Evolutionary conservation across 768 basidiomycete species (phyloP), one percentile per base, ranked within the genome.

Genomic region (Imleria badia): DNA sequence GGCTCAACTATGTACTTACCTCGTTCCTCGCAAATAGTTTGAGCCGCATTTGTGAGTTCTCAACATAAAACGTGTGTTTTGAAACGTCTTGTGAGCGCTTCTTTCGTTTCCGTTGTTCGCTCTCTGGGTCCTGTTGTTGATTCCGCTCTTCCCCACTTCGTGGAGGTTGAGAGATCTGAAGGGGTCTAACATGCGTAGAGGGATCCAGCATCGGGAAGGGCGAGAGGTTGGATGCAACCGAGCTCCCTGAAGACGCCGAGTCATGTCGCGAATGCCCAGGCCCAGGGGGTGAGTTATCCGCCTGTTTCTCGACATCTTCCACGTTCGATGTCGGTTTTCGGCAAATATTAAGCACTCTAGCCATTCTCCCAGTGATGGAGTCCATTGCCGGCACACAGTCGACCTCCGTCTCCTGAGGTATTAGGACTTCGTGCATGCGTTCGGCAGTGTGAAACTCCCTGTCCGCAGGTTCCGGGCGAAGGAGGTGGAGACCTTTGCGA

Each of bases 11-110:
- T 3, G 15, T 41, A 51, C 42, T 45, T 42, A 89, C 91, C 75
- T 97, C 91, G 66, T 88, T 96, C 66, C 85, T 86, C 9, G 97
- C 94, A 54, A 83, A 84, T 14, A 98, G 68, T 71, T 95, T 94
- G 60, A 98, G 72, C 51, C 83, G 81, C 80, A 89, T 85, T 72
- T 99, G 96, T 9, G 92, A 87, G 66, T 97, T 98, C 57, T 86
- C 79, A 54, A 99, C 82, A 64, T 91, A 97, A 72, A 98, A 98
- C 2, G 92, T 96, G 71, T 98, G 96, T 61, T 90, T 92, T 38
- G 89, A 91, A 6, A 94, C 87, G 53, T 91, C 86, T 35, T 76
- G 76, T 1, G 71, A 63, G 49, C 72, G 69, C 69, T 76, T 79
- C 63, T 70, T 78, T 73, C 72, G 78, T 70, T 76, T 79, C 54